Evolutionary conservation across 106 monocot species (phyloP).

Genomic region (Acorus gramineus): DNA sequence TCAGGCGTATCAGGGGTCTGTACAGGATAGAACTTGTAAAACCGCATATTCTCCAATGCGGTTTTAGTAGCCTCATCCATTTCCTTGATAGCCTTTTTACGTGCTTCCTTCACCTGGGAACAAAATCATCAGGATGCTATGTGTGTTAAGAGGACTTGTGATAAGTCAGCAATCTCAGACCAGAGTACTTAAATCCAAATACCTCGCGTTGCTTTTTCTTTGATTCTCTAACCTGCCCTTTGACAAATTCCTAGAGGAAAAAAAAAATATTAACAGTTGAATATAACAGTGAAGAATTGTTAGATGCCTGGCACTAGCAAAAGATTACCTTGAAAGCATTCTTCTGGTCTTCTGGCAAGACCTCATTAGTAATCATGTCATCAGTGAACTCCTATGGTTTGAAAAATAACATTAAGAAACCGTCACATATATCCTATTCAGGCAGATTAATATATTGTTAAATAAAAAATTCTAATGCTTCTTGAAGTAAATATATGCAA

Average conservation of each 20-base stretch:
- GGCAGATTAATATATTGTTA: no score
- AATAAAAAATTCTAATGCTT: no score
- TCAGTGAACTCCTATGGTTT: constrained; percentile 57
- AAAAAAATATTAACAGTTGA: not conserved
- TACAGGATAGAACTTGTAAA: constrained; percentile 94
- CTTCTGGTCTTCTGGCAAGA: constrained; percentile 57
- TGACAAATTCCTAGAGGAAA: constrained; percentile 56
- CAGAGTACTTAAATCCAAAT: not conserved
- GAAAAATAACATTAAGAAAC: not conserved
- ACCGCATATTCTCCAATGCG: constrained; percentile 69
- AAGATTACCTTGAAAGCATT: constrained; percentile 65
- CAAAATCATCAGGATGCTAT: not conserved
- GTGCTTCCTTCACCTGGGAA: constrained; percentile 65
- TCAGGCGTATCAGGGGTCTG: constrained; percentile 69
- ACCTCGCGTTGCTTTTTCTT: constrained; percentile 70
- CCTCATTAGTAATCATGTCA: constrained; percentile 46
- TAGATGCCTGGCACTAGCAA: no score
- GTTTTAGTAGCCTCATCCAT: constrained; percentile 64
- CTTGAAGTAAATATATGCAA: no score
- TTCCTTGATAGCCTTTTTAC: constrained; percentile 64
- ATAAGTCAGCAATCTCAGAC: not conserved
- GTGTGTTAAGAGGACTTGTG: not conserved
- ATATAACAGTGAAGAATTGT: not conserved
- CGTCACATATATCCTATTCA: no score
- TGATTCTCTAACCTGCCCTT: constrained; percentile 63